These are phyloP conservation scores for Claviceps humidiphila DNA, from an alignment of 2,329 filamentous ascomycete genomes.

Conservation along the genomic window DNA sequence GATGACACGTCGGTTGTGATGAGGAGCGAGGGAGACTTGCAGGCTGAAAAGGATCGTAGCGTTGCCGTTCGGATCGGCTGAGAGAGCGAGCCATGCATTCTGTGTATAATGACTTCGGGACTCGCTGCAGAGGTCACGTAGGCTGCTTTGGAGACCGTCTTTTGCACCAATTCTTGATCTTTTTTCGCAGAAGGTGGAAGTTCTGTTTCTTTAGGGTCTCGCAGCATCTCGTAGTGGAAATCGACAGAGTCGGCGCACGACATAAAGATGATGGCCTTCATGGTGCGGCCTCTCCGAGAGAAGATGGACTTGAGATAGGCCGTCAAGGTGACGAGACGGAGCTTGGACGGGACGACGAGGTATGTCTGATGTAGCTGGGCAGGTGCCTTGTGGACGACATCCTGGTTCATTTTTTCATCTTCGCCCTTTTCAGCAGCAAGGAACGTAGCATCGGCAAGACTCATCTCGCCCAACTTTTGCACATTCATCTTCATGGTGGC, in stretches of 20 bases:
- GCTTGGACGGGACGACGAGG: constrained; percentile 73
- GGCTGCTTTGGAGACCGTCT: constrained; percentile 55
- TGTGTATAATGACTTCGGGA: constrained; percentile 59
- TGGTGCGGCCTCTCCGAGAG: constrained; percentile 74
- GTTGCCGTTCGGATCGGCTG: constrained; percentile 82
- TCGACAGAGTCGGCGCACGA: constrained; percentile 95
- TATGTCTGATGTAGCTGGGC: constrained; percentile 91
- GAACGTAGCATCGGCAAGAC: constrained; percentile 81
- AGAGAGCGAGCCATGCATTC: constrained; percentile 81
- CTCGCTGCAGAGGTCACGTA: constrained; percentile 67
- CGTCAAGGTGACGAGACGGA: constrained; percentile 77
- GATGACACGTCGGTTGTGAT: constrained; percentile 94
- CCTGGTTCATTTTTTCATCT: constrained; percentile 30
- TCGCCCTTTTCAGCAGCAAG: constrained; percentile 54
- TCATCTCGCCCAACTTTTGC: constrained; percentile 85
- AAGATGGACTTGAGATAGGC: constrained; percentile 79
- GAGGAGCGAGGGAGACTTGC: constrained; percentile 64
- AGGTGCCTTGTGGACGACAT: constrained; percentile 61
- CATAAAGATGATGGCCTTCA: constrained; percentile 95
- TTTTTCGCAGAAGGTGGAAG: constrained; percentile 16
- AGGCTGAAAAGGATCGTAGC: constrained; percentile 63
- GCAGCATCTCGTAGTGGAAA: constrained; percentile 84
- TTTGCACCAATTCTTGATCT: constrained; percentile 27
- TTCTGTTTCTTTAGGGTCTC: constrained; percentile 21
- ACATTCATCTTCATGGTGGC: constrained; percentile 98